Evolutionary conservation across 495 filamentous ascomycete genomes (phyloP).

Genomic region (Penicillium atrosanguineum): DNA sequence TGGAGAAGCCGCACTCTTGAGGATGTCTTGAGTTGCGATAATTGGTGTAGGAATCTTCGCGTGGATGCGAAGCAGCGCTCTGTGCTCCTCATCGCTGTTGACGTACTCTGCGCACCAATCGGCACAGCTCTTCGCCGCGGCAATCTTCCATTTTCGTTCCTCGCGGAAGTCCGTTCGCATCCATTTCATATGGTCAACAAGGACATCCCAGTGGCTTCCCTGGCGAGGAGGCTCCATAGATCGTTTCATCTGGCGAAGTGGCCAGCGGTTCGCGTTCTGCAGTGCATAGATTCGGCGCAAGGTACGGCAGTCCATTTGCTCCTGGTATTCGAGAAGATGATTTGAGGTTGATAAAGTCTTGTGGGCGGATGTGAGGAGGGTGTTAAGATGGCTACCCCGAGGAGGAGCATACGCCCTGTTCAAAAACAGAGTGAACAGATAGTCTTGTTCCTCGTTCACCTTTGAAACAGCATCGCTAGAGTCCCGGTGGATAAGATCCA

Average conservation of each 20-base stretch:
- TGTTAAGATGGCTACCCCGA: slow-evolving; percentile 60
- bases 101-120: slow-evolving; percentile 80
- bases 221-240: slow-evolving; percentile 73
- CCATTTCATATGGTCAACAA: slow-evolving; percentile 93
- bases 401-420: slow-evolving; percentile 62
- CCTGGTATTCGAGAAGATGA: slow-evolving; percentile 70
- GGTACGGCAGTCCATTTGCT: slow-evolving; percentile 80
- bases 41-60: slow-evolving; percentile 35
- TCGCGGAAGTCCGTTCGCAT: slow-evolving; percentile 93
- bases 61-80: slow-evolving; percentile 63
- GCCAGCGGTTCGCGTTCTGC: slow-evolving; percentile 87
- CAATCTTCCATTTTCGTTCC: slow-evolving; percentile 90
- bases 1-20: slow-evolving; percentile 26
- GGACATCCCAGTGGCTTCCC: slow-evolving; percentile 75
- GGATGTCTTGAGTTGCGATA: slow-evolving; percentile 13
- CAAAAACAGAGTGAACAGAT: slow-evolving; percentile 76
- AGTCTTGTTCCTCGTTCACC: slow-evolving; percentile 63
- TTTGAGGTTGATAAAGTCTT: slow-evolving; percentile 81
- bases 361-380: slow-evolving; percentile 68
- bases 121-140: slow-evolving; percentile 72
- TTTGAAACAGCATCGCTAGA: slow-evolving; percentile 46
- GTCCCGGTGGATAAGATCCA: slow-evolving; percentile 39
- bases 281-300: slow-evolving; percentile 81
- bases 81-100: slow-evolving; percentile 57
- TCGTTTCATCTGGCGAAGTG: slow-evolving; percentile 79